Evolutionary conservation across 2,329 filamentous ascomycete genomes (phyloP), one percentile per base, ranked within the genome.

Genomic region (Sclerotinia subarctica): DNA sequence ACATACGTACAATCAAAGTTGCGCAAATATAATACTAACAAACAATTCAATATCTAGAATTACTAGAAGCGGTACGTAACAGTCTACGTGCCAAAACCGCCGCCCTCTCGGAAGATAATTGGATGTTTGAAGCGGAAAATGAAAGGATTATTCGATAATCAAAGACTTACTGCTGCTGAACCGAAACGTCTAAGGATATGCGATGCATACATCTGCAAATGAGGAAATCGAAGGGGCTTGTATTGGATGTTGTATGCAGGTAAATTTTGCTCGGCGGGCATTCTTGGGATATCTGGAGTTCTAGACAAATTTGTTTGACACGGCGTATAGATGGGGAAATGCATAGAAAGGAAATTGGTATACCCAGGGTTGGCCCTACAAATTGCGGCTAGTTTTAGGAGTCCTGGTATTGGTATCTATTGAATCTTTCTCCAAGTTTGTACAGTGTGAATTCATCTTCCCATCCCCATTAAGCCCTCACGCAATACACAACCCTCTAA

Each of bases 31-130:
- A 4, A 46, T 26, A 44, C 60, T 72, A 29, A 24, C 24, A 66
- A 29, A 24, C 17, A 67, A 71, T 72, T 77, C 65, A 69, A 72
- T 67, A 26, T 67, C 29, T 69, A 88, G 91, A 93, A 78, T 83
- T 94, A 4, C 81, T 93, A 35, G 87, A 90, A 71, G 84, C 87
- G 29, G 85, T 93, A 59, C 86, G 87, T 71, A 85, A 87, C 46
- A 93, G 89, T 77, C 81, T 96, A 66, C 83, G 87, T 72, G 86
- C 86, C 69, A 92, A 93, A 77, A 90, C 93, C 2, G 85, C 86
- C 21, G 87, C 89, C 19, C 80, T 96, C 62, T 85, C 91, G 29
- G 91, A 95, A 63, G 93, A 97, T 75, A 91, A 89, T 74, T 97
- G 93, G 93, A 96, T 96, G 89, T 96, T 91, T 79, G 92, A 94